Evolutionary conservation across 2,329 filamentous ascomycete species (phyloP).

Genomic region (Chaetothyriales sp.): DNA sequence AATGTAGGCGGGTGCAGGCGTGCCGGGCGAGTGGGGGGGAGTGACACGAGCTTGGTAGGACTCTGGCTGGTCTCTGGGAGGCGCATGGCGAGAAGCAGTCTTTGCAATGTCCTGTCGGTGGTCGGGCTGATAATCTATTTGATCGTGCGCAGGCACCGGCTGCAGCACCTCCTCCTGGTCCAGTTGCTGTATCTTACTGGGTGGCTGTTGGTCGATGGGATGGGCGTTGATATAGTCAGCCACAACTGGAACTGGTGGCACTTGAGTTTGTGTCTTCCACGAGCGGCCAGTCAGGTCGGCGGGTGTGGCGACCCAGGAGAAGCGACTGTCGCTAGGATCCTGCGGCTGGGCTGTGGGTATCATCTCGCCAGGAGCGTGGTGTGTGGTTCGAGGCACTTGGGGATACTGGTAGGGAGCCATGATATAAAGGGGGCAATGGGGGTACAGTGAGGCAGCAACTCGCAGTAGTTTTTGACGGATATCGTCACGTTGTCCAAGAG

Average conservation of each 20-base stretch:
- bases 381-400: slow-evolving; percentile 5
- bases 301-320: slow-evolving; percentile 14
- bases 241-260: background rate
- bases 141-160: too few relatives aligned
- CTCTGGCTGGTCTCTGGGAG: too few relatives aligned
- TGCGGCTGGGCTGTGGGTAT: slow-evolving; percentile 4
- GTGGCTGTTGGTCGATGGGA: too few relatives aligned
- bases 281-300: slow-evolving; percentile 3
- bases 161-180: too few relatives aligned
- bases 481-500: too few relatives aligned
- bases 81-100: too few relatives aligned
- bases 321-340: slow-evolving; percentile 4
- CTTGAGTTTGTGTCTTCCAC: background rate
- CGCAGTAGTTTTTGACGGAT: too few relatives aligned
- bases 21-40: too few relatives aligned
- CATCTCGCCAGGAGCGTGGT: background rate
- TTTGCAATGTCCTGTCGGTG: too few relatives aligned
- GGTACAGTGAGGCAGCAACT: background rate
- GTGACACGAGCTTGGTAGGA: too few relatives aligned
- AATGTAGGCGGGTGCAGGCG: background rate
- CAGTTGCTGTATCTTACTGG: too few relatives aligned
- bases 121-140: too few relatives aligned
- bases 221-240: background rate
- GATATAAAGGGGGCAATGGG: background rate
- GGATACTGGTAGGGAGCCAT: slow-evolving; percentile 10